Base-by-base conservation (phyloP, 208 protist species). In the Polymyxa betae region DNA sequence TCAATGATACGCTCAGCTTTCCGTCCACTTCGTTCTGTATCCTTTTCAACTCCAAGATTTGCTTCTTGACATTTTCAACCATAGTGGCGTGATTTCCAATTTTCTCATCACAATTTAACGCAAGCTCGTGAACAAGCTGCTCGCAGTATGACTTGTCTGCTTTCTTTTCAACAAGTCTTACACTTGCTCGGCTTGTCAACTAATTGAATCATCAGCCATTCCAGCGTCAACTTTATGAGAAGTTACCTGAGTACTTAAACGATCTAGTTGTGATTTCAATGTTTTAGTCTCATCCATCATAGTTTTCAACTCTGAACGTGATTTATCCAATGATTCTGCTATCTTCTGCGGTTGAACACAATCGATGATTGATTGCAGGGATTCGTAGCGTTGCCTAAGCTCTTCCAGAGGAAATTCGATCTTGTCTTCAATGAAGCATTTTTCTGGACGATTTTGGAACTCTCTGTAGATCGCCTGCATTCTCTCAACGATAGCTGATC, bases 351-450 rank as follows among this genome's bases (percentile, higher is more conserved):
- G 72, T n/a, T 82, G 72, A 43, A 82, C 35, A 5, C 5, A 43
- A 43, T 5, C 40, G n/a, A 82, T 43, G 72, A 38, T n/a, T 5
- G 16, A 82, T 82, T 82, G 72, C 72, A 82, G 72, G n/a, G 35
- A 20, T 45, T 82, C 72, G 72, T 16, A 35, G 5, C n/a, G 5
- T 82, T 82, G 5, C n/a, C 72, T 5, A 43, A 82, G 72, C n/a
- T 82, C 72, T 20, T 82, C 72, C 72, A 82, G n/a, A 35, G 72
- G 72, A 35, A 82, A n/a, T n/a, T 82, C 72, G n/a, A 82, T 5
- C 5, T 5, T 35, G 10, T 82, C 12, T n/a, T 82, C 72, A n/a
- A 82, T 82, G 35, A 43, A 5, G n/a, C 35, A 5, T 5, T n/a
- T 5, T 38, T 82, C 72, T 5, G 72, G 72, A n/a, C 72, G 72